Evolutionary conservation across 306 rosid genomes (phyloP), one percentile per base, ranked within the genome.

Genomic region (Luffa aegyptiaca): DNA sequence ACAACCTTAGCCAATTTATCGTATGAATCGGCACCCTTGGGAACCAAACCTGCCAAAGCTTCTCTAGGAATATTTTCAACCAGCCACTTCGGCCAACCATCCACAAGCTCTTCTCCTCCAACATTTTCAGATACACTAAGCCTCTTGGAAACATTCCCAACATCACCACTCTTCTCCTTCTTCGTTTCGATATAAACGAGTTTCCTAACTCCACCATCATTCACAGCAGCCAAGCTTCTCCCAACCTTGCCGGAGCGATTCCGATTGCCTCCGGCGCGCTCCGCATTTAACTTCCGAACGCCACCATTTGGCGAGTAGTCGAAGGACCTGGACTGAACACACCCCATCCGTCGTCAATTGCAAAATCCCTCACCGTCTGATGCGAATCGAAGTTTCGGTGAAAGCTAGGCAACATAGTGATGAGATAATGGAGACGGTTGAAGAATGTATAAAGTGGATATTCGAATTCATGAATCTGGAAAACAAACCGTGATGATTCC

Each of bases 41-140:
- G 89, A 58, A 84, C 86, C 77, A 92, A 82, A 41, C 81, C 85
- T 10, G 55, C 69, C 89, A 92, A 87, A 82, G 79, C 85, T 2
- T 82, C 78, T 65, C 0, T 14, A 36, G 89, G 49, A 57, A 92
- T 80, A 76, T 90, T 92, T 51, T 92, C 90, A 78, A 87, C 87
- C 17, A 92, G 83, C 97, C 97, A 92, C 63, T 87, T 86, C 6
- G 97, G 94, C 96, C 93, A 92, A 42, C 88, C 92, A 18, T 68
- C 81, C 53, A 82, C 87, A 70, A 51, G 45, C 53, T 86, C 95
- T 75, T 83, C 84, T 39, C 82, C 88, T 70, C 85, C 91, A 82
- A 76, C 91, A 65, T 81, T 83, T 80, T 82, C 69, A 42, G 84
- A 71, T 26, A 3, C 69, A 61, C 68, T 26, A 9, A 20, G 45